Conservation (phyloP, 345 rosid genomes). For the Zanthoxylum bungeanum region DNA sequence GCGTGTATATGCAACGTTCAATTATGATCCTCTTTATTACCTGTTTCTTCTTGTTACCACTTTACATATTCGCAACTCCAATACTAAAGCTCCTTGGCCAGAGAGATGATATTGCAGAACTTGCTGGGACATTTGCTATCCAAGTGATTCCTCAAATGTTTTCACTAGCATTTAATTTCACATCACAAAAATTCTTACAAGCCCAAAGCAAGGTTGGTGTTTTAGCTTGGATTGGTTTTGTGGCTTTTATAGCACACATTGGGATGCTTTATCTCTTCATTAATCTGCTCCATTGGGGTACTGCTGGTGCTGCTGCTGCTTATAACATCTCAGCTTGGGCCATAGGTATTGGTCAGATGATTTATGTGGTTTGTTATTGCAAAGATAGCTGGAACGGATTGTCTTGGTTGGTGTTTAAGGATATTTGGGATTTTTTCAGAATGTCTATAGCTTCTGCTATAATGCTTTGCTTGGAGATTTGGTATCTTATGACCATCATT, state of each 20-base stretch:
- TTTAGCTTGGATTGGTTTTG: slow-evolving; percentile 82
- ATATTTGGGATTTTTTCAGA: slow-evolving; percentile 69
- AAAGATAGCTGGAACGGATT: slow-evolving; percentile 81
- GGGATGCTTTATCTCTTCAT: slow-evolving; percentile 50
- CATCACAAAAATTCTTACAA: slow-evolving; percentile 84
- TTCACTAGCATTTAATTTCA: slow-evolving; percentile 79
- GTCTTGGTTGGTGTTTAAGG: slow-evolving; percentile 85
- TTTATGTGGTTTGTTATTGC: slow-evolving; percentile 84
- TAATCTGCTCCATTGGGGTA: slow-evolving; percentile 65
- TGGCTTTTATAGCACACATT: slow-evolving; percentile 49
- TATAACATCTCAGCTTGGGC: slow-evolving; percentile 76
- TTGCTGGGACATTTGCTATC: slow-evolving; percentile 64
- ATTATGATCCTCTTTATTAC: slow-evolving; percentile 70
- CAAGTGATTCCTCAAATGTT: slow-evolving; percentile 91
- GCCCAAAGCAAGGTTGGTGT: slow-evolving; percentile 81
- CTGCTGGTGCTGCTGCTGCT: slow-evolving; percentile 78
- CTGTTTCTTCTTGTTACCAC: slow-evolving; percentile 62
- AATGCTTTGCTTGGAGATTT: slow-evolving; percentile 95
- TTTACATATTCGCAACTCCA: slow-evolving; percentile 74
- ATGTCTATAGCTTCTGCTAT: slow-evolving; percentile 94
- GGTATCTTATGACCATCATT: slow-evolving; percentile 94
- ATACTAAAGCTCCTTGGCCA: slow-evolving; percentile 70
- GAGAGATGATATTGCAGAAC: slow-evolving; percentile 58
- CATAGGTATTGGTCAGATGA: slow-evolving; percentile 60
- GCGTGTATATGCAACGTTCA: slow-evolving; percentile 94